These are phyloP conservation scores for Coemansia javaensis DNA, from an alignment of 192 early-diverging fungal genomes.

Conservation along the genomic window DNA sequence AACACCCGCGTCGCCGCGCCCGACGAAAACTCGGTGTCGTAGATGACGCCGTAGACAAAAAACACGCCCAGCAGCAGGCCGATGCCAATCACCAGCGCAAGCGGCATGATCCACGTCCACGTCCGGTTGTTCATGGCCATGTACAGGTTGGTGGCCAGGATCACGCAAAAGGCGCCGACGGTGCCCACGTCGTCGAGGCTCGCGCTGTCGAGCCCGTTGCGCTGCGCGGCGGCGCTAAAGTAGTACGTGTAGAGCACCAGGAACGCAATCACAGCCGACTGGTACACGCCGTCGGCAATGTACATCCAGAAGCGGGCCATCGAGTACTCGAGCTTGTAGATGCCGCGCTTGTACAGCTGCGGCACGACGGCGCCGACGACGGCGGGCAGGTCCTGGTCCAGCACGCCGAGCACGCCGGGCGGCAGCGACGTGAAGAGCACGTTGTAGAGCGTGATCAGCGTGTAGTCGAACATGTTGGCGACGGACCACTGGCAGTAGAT, in stretches of 20 bases:
- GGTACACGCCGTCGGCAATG: slow-evolving; percentile 65
- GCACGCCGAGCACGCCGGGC: slow-evolving; percentile 55
- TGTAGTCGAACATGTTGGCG: slow-evolving; percentile 95
- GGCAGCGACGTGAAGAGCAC: slow-evolving; percentile 93
- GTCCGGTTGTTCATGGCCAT: slow-evolving; percentile 67
- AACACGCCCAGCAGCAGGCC: slow-evolving; percentile 53
- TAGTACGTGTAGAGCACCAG: slow-evolving; percentile 59
- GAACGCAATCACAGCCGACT: slow-evolving; percentile 63
- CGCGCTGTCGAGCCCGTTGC: slow-evolving; percentile 57
- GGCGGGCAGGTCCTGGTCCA: slow-evolving; percentile 59
- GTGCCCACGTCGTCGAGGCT: slow-evolving; percentile 61
- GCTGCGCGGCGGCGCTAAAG: slow-evolving; percentile 46
- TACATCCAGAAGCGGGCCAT: slow-evolving; percentile 70
- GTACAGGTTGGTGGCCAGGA: slow-evolving; percentile 75
- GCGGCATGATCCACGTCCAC: slow-evolving; percentile 68
- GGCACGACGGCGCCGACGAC: slow-evolving; percentile 65
- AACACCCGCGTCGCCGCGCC: slow-evolving; percentile 59
- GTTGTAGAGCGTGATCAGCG: slow-evolving; percentile 93
- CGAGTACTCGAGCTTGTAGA: slow-evolving; percentile 69
- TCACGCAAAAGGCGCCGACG: slow-evolving; percentile 63
- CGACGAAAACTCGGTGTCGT: slow-evolving; percentile 54
- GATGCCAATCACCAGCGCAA: slow-evolving; percentile 42
- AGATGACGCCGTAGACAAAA: slow-evolving; percentile 58
- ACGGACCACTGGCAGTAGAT: slow-evolving; percentile 94
- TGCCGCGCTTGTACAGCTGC: slow-evolving; percentile 73